Conservation (phyloP, 2,329 filamentous ascomycete species). For the Orbilia oligospora region DNA sequence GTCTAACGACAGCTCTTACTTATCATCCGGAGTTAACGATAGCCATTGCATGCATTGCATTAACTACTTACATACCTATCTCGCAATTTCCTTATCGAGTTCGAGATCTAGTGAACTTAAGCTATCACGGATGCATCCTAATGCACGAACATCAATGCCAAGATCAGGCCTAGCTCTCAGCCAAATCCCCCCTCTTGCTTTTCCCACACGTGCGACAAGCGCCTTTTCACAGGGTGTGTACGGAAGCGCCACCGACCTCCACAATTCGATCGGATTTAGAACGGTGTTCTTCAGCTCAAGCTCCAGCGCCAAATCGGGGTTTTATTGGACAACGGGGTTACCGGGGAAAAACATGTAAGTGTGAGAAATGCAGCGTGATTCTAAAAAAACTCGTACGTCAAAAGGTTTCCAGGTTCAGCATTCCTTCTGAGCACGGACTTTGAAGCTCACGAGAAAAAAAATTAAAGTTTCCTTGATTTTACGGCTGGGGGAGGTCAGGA, state of each 20-base stretch:
- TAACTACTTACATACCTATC: no score
- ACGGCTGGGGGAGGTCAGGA: not conserved
- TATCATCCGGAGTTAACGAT: slow-evolving; percentile 19
- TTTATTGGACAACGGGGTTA: slow-evolving; percentile 1
- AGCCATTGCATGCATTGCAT: not conserved
- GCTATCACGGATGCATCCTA: slow-evolving; percentile 12
- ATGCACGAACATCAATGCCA: slow-evolving; percentile 16
- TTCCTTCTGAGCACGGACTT: slow-evolving; percentile 15
- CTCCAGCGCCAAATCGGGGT: not conserved
- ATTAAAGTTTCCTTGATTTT: not conserved
- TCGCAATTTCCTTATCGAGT: slow-evolving; percentile 27
- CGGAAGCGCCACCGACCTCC: slow-evolving; percentile 20
- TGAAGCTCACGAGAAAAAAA: not conserved
- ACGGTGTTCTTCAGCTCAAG: not conserved
- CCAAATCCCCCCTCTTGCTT: not conserved
- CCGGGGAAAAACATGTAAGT: not conserved
- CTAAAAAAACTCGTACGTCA: not conserved
- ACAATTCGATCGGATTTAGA: slow-evolving; percentile 7
- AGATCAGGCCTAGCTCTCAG: not conserved
- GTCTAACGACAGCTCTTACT: not conserved
- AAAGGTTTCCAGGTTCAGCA: not conserved
- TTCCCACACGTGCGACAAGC: slow-evolving; percentile 24
- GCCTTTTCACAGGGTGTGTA: slow-evolving; percentile 14
- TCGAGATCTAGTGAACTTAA: slow-evolving; percentile 5
- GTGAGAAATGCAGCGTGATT: not conserved